Percentiles rank a stretch among this genome's conserved stretches.
phyloP scores from a whole-genome alignment of 1,139 yeast species.

The Pichia inconspicua region DNA sequence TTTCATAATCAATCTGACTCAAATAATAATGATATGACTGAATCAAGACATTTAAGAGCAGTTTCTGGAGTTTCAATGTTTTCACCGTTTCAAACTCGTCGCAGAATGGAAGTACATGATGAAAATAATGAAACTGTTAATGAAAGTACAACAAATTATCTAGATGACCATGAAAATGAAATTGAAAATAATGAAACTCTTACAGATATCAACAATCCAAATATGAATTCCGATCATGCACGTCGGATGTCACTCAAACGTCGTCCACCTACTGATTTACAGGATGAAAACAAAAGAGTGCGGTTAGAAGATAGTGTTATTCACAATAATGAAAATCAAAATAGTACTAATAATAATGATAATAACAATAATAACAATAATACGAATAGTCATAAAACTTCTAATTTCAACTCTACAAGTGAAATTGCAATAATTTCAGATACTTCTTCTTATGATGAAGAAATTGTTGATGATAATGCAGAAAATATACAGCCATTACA shows the following conservation, averaged over 20 bases:
- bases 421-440: neutral
- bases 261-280: neutral
- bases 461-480: slow-evolving; percentile 29
- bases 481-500: slow-evolving; percentile 7
- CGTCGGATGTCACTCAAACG: neutral
- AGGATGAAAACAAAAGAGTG: neutral
- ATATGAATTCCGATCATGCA: neutral
- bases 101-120: neutral
- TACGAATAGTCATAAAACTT: neutral
- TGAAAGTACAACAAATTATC: neutral
- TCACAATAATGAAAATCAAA: neutral
- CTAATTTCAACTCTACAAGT: neutral
- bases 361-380: neutral
- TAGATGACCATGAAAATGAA: neutral
- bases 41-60: slow-evolving; percentile 8
- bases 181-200: neutral
- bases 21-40: neutral
- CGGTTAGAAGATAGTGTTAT: slow-evolving; percentile 1
- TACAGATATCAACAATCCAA: neutral
- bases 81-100: slow-evolving; percentile 12
- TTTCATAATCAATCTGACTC: neutral
- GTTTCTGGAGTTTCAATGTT: slow-evolving; percentile 9
- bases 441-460: neutral
- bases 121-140: slow-evolving; percentile 1
- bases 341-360: neutral